Conservation (phyloP, 2,329 filamentous ascomycete genomes). For the Fusarium proliferatum region DNA sequence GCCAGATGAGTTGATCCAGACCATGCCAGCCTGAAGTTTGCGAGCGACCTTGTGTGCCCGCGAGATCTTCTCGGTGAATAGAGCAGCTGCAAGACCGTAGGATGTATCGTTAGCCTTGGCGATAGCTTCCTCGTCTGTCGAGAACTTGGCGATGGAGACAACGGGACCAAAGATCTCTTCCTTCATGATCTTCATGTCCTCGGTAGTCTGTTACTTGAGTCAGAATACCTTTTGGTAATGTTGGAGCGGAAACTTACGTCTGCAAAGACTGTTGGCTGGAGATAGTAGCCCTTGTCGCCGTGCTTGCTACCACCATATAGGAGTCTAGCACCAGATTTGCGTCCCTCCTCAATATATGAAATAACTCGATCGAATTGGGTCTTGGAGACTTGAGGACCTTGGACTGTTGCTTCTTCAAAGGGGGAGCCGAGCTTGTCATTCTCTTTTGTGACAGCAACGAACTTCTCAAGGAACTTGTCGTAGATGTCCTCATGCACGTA, state of each 20-base stretch:
- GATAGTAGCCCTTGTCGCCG: conserved; percentile 43
- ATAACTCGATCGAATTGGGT: conserved; percentile 72
- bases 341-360: conserved; percentile 72
- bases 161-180: conserved; percentile 49
- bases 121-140: conserved; percentile 39
- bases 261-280: conserved; percentile 44
- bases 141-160: conserved; percentile 43
- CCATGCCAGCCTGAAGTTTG: conserved; percentile 64
- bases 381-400: conserved; percentile 74
- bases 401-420: conserved; percentile 70
- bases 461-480: conserved; percentile 69
- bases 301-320: conserved; percentile 50
- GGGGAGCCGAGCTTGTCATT: conserved; percentile 71
- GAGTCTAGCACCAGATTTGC: conserved; percentile 70
- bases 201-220: conserved; percentile 30
- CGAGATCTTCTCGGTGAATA: conserved; percentile 66
- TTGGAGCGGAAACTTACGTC: conserved; percentile 32
- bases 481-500: conserved; percentile 67
- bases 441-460: conserved; percentile 58
- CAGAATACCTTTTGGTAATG: conserved; percentile 32
- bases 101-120: conserved; percentile 54
- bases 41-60: conserved; percentile 53
- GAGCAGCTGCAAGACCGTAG: conserved; percentile 64
- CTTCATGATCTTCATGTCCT: conserved; percentile 45
- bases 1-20: conserved; percentile 51